Evolutionary conservation across 331 rosid species (phyloP), one percentile per base, ranked within the genome.

Genomic region (Rosa hybrid): DNA sequence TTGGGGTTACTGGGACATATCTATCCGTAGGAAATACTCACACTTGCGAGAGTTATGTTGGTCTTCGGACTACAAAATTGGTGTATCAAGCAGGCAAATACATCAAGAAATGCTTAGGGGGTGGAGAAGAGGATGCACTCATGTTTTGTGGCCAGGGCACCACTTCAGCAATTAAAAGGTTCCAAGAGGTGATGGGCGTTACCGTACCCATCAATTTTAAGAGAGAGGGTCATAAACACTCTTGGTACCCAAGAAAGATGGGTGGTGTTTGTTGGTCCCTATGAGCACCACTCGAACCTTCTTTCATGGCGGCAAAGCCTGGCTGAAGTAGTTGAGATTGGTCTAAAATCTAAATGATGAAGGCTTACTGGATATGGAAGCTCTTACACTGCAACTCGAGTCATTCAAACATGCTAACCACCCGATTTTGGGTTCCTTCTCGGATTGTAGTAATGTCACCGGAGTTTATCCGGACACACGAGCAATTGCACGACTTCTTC

Each of bases 151-250:
- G 98, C 4, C 87, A 94, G 0, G 98, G 98, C 78, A 74, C 97
- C 3, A 94, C 97, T 0, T 83, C 95, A n/a, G 97, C 97, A 49
- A 89, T 94, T 1, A 94, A 94, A 85, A 86, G 92, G 82, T 91
- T 94, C 8, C 98, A 94, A 89, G 95, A 94, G 68, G 95, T 90
- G 0, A 94, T 92, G 91, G 98, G 94, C 39, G 87, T 92, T 11
- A 68, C 87, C 0, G 91, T 91, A 38, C 91, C 91, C 97, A 1
- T 91, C 97, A 2, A 91, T 80, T 27, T 8, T 94, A 69, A 86
- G 97, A 48, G 94, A 90, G 16, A 88, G 83, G n/a, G 13, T 91
- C 0, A 54, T 90, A 41, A 68, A 70, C 8, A 82, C 56, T 76
- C 84, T 94, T 4, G 21, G 4, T 20, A 63, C 18, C 10, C 82